A percentile compares a stretch with the other conserved stretches of the same genome.
These are phyloP conservation scores for Sicyos baderoa DNA, from an alignment of 306 rosid genomes.

Conservation along the genomic window DNA sequence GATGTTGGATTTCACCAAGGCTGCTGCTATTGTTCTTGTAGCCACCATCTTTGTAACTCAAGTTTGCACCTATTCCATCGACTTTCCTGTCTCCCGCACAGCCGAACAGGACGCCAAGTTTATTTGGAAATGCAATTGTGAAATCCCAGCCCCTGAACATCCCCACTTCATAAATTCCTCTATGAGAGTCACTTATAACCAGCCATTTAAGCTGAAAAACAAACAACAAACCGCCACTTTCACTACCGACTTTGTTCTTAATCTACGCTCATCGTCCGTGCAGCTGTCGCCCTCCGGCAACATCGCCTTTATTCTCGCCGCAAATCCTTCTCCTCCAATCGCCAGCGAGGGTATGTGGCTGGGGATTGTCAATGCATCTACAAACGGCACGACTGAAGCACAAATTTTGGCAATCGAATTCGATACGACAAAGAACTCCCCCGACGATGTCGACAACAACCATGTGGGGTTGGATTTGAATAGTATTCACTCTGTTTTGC, in stretches of 20 bases:
- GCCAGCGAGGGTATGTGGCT: slow-evolving; percentile 34
- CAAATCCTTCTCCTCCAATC: slow-evolving; percentile 8
- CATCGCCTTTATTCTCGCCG: slow-evolving; percentile 25
- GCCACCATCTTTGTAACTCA: neutral
- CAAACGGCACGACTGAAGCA: slow-evolving; percentile 17
- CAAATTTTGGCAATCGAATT: slow-evolving; percentile 53
- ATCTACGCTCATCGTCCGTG: neutral
- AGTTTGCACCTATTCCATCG: neutral
- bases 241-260: slow-evolving; percentile 26
- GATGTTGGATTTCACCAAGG: neutral
- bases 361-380: slow-evolving; percentile 26
- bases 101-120: neutral
- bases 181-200: slow-evolving; percentile 13
- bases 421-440: slow-evolving; percentile 46
- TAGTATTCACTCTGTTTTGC: too few species aligned
- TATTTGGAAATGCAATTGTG: neutral
- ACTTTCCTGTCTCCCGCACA: slow-evolving; percentile 7
- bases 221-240: slow-evolving; percentile 19
- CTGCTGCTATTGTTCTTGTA: neutral
- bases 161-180: slow-evolving; percentile 9
- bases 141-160: neutral
- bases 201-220: slow-evolving; percentile 23
- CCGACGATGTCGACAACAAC: slow-evolving; percentile 38
- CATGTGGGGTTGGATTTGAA: slow-evolving; percentile 59
- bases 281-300: slow-evolving; percentile 22